Conservation (phyloP, 164 flowering plant species). For the Piper betle region DNA sequence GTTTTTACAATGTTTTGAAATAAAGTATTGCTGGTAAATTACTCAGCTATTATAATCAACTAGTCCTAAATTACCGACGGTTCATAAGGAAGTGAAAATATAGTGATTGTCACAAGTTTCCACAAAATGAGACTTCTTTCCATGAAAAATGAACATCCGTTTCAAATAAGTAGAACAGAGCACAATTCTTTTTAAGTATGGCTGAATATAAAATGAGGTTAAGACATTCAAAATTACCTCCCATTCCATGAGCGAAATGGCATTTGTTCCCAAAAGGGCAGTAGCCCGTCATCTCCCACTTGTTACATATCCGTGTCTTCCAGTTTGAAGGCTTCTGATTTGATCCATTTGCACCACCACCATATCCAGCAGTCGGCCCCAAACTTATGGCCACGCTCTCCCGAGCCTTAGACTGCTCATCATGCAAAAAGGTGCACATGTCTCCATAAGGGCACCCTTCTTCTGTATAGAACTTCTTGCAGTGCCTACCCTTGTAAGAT, state of each 20-base stretch:
- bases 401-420: constrained; percentile 79
- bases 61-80: no score
- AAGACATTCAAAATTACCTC: constrained; percentile 34
- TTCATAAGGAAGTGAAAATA: no score
- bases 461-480: constrained; percentile 93
- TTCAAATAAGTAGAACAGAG: no score
- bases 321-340: constrained; percentile 86
- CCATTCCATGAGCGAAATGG: constrained; percentile 93
- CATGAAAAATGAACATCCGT: no score
- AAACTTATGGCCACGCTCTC: constrained; percentile 97
- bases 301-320: constrained; percentile 97
- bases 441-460: constrained; percentile 98
- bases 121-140: no score
- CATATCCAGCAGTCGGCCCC: constrained; percentile 52
- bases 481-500: constrained; percentile 84
- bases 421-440: constrained; percentile 84
- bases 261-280: constrained; percentile 98
- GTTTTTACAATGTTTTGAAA: no score
- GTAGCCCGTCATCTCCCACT: constrained; percentile 96
- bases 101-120: no score
- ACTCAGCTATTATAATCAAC: no score
- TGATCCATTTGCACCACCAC: constrained; percentile 27
- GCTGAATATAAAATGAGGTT: no score
- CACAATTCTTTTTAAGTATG: no score
- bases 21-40: no score